Conservation (phyloP, 768 basidiomycete genomes). For the Mycena latifolia region DNA sequence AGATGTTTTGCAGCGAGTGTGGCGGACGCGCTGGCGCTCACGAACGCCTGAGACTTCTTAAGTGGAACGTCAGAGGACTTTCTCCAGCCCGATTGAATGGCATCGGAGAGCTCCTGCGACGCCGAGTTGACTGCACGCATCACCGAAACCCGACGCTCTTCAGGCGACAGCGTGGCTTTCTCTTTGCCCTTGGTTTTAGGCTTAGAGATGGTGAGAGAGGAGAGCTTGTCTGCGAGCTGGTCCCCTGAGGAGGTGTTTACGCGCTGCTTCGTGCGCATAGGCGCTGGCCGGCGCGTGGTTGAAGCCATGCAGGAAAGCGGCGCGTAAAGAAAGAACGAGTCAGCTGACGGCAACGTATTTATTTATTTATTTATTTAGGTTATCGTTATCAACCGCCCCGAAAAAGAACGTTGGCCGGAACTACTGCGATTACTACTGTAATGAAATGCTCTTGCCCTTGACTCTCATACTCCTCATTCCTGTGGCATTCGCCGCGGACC, state of each 20-base stretch:
- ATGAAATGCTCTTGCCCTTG: constrained; percentile 17
- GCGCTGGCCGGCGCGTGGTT: constrained; percentile 34
- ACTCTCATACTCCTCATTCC: constrained; percentile 11
- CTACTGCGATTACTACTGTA: too few species aligned
- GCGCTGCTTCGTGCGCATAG: constrained; percentile 28
- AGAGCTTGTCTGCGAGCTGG: constrained; percentile 19
- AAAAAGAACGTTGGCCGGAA: too few species aligned
- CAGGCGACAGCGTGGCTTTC: constrained; percentile 38
- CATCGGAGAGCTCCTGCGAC: constrained; percentile 65
- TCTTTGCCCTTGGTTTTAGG: constrained; percentile 30
- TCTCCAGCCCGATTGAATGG: constrained; percentile 75
- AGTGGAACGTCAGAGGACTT: constrained; percentile 43
- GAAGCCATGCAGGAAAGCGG: constrained; percentile 12
- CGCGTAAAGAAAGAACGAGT: neutral
- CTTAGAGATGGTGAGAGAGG: constrained; percentile 31
- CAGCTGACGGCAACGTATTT: too few species aligned
- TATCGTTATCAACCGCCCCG: too few species aligned
- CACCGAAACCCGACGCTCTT: constrained; percentile 55
- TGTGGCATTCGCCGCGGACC: constrained; percentile 14
- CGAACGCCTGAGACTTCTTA: constrained; percentile 43
- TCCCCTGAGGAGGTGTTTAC: constrained; percentile 21
- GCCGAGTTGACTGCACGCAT: constrained; percentile 78
- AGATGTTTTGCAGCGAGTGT: constrained; percentile 61
- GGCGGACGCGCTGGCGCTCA: constrained; percentile 51
- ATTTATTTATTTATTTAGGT: too few species aligned